Base-by-base conservation (phyloP, 2,329 filamentous ascomycete genomes). In the Alternaria arborescens region DNA sequence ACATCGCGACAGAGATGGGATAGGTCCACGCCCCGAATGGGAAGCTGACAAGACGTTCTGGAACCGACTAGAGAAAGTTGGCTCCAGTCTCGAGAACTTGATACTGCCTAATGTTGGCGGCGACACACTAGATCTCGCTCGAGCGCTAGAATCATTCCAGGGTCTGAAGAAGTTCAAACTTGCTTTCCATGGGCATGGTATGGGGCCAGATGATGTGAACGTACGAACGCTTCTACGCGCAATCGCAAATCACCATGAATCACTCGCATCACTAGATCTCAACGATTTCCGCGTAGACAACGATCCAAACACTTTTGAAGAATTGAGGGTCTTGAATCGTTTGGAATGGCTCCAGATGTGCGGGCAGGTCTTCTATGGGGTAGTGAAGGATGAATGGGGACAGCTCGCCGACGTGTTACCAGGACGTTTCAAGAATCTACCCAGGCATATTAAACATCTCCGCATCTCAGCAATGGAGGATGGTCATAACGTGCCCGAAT, bases 21-120 rank as follows among this genome's bases (percentile, higher is more conserved):
- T 6, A 5, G 46, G 24, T 28, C 18, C n/a, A 26, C 28, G 7
- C 3, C 32, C 41, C 32, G 40, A 57, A 36, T 46, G 34, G 53
- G 11, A 41, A 8, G 20, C 22, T 3, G 26, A 52, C 26, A 34
- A 41, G 5, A 40, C 28, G 18, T 12, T 22, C 7, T 54, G 28
- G 8, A 12, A n/a, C 43, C 30, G 43, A 58, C 30, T 61, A 12
- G 28, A 43, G 10, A 44, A 36, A 50, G n/a, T 55, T 36, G 50
- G 44, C 8, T 61, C 59, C 10, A 28, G n/a, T 24, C 8, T 61
- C 8, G 50, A 61, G 30, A 20, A 51, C 14, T 52, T 62, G 14
- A 12, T 38, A 16, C 6, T 62, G 14, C n/a, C 24, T 10, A 14
- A 28, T 5, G 46, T 42, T 14, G 24, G 20, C 16, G 28, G 12